These are phyloP conservation scores for Scopulariopsis brevicaulis DNA, from an alignment of 2,329 filamentous ascomycete species.

Conservation along the genomic window DNA sequence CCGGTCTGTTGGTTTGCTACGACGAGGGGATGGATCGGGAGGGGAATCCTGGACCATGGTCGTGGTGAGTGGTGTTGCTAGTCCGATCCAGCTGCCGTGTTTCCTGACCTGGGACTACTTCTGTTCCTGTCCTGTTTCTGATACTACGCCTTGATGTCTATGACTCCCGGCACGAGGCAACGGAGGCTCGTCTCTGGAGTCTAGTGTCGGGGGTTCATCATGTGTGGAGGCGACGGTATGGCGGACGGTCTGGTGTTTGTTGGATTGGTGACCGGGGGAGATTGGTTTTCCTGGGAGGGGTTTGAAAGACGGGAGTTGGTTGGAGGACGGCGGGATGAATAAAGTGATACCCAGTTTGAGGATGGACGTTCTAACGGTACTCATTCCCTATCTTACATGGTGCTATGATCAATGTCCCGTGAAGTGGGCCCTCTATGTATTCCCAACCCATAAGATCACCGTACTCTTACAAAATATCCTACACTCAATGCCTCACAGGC, in stretches of 20 bases:
- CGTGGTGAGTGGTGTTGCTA: too few relatives aligned
- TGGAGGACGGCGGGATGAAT: constrained; percentile 1
- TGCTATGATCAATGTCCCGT: not conserved
- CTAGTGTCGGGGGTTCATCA: not conserved
- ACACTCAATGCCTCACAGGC: constrained; percentile 22
- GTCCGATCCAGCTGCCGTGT: too few relatives aligned
- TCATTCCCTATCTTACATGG: not conserved
- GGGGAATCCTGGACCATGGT: too few relatives aligned
- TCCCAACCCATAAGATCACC: not conserved
- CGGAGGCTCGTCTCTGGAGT: not conserved
- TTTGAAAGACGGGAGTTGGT: not conserved
- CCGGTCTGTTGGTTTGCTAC: too few relatives aligned
- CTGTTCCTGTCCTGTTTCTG: too few relatives aligned
- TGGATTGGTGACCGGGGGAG: not conserved
- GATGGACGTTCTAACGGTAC: not conserved
- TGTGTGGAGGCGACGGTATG: not conserved
- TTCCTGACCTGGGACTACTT: too few relatives aligned
- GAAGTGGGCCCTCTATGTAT: not conserved
- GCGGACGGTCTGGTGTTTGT: not conserved
- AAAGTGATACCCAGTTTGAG: constrained; percentile 3
- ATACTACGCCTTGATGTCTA: not conserved
- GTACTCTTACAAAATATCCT: not conserved
- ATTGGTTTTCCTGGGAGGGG: not conserved
- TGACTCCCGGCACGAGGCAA: not conserved
- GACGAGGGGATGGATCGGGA: too few relatives aligned